Evolutionary conservation across 2,329 filamentous ascomycete species (phyloP).

Genomic region (Beauveria asiatica): DNA sequence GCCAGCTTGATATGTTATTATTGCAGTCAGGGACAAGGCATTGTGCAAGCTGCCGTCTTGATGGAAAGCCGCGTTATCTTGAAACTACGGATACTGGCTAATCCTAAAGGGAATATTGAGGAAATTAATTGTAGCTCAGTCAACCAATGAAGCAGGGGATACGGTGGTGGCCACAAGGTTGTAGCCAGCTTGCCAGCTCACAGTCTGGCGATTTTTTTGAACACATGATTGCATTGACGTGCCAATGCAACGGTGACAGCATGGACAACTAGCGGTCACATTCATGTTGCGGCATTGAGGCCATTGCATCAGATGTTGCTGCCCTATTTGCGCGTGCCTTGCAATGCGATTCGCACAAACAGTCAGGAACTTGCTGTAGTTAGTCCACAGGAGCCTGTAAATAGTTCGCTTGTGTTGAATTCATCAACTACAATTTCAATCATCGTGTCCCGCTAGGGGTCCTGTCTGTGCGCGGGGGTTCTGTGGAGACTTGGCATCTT

Average conservation of each 20-base stretch:
- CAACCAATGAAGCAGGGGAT: conserved; percentile 8
- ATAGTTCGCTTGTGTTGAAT: too few species aligned
- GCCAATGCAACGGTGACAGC: neutral
- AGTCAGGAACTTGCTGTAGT: too few species aligned
- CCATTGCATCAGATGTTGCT: neutral
- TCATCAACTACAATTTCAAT: too few species aligned
- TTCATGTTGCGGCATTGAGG: neutral
- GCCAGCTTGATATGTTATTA: too few species aligned
- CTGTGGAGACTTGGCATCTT: neutral
- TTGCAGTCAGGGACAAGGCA: too few species aligned
- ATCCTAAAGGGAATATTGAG: neutral
- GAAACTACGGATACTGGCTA: too few species aligned
- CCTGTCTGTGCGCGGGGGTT: neutral
- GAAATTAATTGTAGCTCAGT: conserved; percentile 1
- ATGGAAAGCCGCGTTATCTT: too few species aligned
- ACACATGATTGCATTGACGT: neutral
- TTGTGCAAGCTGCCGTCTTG: too few species aligned
- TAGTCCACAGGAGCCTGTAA: too few species aligned
- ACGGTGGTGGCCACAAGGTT: neutral
- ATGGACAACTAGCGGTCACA: neutral
- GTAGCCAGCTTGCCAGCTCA: neutral
- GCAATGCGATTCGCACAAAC: too few species aligned
- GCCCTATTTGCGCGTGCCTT: neutral
- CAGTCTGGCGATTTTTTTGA: neutral
- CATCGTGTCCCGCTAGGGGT: neutral